Conservation (phyloP, 129 eudicot species). For the Silybum marianum region DNA sequence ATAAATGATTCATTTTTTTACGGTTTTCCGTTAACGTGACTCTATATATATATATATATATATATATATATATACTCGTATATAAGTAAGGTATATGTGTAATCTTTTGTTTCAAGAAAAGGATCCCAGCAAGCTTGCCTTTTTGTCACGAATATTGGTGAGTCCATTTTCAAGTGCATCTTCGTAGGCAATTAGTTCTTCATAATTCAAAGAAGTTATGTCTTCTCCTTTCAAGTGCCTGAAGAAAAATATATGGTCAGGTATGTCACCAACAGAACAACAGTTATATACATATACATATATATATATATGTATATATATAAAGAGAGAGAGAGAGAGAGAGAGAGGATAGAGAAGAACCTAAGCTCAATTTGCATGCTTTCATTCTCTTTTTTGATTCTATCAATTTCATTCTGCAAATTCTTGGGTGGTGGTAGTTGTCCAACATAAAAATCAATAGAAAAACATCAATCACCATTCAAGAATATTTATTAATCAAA, state of each 20-base stretch:
- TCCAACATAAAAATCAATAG: not conserved
- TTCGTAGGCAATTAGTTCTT: constrained; percentile 72
- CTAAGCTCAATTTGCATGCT: constrained; percentile 91
- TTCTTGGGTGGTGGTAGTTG: constrained; percentile 43
- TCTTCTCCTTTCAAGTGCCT: constrained; percentile 97
- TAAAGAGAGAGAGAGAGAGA: constrained; percentile 17
- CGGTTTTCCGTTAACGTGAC: too few species aligned
- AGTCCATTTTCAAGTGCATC: constrained; percentile 80
- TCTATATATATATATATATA: too few species aligned
- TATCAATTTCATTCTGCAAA: constrained; percentile 78
- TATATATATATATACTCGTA: too few species aligned
- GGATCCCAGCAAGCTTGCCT: constrained; percentile 39
- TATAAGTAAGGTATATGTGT: too few species aligned
- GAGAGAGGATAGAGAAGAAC: constrained; percentile 34
- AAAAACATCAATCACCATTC: constrained; percentile 28
- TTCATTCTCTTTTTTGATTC: constrained; percentile 91
- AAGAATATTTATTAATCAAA: not conserved
- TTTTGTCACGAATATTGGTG: constrained; percentile 54
- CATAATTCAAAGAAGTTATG: constrained; percentile 63
- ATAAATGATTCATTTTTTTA: too few species aligned
- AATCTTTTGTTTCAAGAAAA: not conserved
- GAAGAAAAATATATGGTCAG: not conserved
- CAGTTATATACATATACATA: not conserved
- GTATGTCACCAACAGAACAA: not conserved
- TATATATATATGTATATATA: not conserved